Evolutionary conservation across 2,329 filamentous ascomycete genomes (phyloP).

Genomic region (Cladobotryum protrusum): DNA sequence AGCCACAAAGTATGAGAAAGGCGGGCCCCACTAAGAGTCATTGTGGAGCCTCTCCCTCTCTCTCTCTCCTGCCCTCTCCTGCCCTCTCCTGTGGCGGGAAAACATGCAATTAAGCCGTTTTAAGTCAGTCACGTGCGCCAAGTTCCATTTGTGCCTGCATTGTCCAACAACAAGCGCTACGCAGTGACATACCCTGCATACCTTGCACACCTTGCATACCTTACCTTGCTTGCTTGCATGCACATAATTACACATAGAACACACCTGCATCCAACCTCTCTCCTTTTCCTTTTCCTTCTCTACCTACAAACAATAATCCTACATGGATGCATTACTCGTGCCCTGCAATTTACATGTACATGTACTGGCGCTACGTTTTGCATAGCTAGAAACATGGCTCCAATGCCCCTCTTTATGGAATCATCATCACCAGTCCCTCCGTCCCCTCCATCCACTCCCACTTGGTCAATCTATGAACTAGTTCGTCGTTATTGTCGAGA

Average conservation of each 20-base stretch:
- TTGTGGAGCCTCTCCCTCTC: no score
- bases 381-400: no score
- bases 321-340: no score
- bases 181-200: not conserved
- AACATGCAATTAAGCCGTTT: conserved; percentile 22
- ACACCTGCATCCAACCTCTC: no score
- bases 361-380: no score
- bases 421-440: not conserved
- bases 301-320: no score
- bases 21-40: conserved; percentile 19
- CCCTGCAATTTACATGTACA: no score
- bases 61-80: no score
- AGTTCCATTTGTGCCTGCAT: not conserved
- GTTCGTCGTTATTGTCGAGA: not conserved
- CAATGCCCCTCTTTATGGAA: not conserved
- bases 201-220: not conserved
- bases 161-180: not conserved
- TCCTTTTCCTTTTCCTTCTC: no score
- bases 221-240: not conserved
- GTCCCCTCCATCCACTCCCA: not conserved
- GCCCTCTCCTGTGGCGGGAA: conserved; percentile 11
- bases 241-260: no score
- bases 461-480: not conserved
- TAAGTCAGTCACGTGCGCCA: not conserved
- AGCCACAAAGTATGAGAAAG: conserved; percentile 18